A percentile compares a stretch with the other conserved stretches of the same genome.
These are phyloP conservation scores for Moesziomyces antarcticus DNA, from an alignment of 1,284 basidiomycete genomes.

Conservation along the genomic window DNA sequence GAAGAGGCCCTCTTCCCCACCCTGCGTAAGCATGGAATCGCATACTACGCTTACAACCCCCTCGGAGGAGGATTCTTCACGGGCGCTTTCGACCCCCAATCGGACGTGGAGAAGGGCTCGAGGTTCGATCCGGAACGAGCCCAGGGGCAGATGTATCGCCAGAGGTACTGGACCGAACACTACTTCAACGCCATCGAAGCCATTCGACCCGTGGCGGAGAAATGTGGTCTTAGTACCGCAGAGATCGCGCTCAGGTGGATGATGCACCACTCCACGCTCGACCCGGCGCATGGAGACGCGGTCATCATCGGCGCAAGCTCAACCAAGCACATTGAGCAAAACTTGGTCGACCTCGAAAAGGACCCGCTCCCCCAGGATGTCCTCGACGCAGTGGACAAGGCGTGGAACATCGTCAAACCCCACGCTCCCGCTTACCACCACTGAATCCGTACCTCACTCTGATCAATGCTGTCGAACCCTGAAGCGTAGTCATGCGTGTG, in stretches of 20 bases:
- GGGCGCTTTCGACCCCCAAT: constrained; percentile 16
- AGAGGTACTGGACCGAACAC: constrained; percentile 52
- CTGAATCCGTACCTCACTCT: not conserved
- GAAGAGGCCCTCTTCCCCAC: constrained; percentile 49
- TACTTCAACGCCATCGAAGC: constrained; percentile 65
- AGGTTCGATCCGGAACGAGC: constrained; percentile 47
- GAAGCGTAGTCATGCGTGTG: too few relatives aligned
- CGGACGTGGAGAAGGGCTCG: constrained; percentile 23
- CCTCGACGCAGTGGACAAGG: constrained; percentile 45
- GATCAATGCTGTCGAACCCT: not conserved
- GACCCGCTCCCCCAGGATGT: constrained; percentile 40
- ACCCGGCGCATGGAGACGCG: constrained; percentile 29
- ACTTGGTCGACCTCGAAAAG: constrained; percentile 54
- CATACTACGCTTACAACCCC: constrained; percentile 69
- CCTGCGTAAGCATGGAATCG: constrained; percentile 72
- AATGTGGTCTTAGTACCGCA: constrained; percentile 31
- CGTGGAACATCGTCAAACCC: constrained; percentile 52
- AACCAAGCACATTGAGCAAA: constrained; percentile 48
- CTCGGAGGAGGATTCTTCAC: constrained; percentile 57
- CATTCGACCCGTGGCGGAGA: constrained; percentile 44
- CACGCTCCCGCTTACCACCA: constrained; percentile 43
- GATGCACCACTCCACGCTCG: constrained; percentile 51
- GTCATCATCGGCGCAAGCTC: constrained; percentile 53
- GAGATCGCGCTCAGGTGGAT: constrained; percentile 56
- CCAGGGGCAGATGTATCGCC: constrained; percentile 52